Conservation (phyloP, 768 basidiomycete species). For the Phallus indusiatus region DNA sequence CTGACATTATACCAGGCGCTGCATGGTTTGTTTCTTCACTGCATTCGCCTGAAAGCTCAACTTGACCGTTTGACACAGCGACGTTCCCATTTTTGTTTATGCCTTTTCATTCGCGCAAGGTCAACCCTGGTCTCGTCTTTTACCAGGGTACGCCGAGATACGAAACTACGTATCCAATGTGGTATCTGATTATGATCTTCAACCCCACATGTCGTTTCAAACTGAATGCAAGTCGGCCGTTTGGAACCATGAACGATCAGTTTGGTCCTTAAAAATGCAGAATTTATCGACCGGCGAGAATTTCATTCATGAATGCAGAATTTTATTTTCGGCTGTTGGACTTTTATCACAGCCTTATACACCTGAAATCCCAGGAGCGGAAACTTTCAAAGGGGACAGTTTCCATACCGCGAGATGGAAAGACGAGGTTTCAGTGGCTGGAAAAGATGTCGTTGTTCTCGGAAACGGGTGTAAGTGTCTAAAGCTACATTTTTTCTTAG, state of each 20-base stretch:
- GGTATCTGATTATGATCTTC: constrained; percentile 10
- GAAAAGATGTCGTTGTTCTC: constrained; percentile 17
- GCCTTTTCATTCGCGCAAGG: constrained; percentile 4
- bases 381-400: constrained; percentile 13
- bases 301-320: constrained; percentile 11
- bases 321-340: constrained; percentile 17
- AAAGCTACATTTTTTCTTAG: neutral
- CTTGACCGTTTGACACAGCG: neutral
- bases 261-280: constrained; percentile 12
- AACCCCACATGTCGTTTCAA: constrained; percentile 13
- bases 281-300: constrained; percentile 10
- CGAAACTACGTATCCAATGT: constrained; percentile 12
- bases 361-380: constrained; percentile 8
- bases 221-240: constrained; percentile 9
- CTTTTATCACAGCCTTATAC: constrained; percentile 9
- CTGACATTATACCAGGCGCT: neutral
- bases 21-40: constrained; percentile 2
- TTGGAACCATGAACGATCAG: constrained; percentile 9
- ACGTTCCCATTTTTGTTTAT: neutral
- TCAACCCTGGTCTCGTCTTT: neutral
- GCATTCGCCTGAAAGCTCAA: neutral
- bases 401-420: constrained; percentile 18
- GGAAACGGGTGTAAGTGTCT: constrained; percentile 18
- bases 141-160: neutral
- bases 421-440: constrained; percentile 11